Evolutionary conservation across 73 alveolate genomes (phyloP).

Genomic region (Diophrys appendiculata): DNA sequence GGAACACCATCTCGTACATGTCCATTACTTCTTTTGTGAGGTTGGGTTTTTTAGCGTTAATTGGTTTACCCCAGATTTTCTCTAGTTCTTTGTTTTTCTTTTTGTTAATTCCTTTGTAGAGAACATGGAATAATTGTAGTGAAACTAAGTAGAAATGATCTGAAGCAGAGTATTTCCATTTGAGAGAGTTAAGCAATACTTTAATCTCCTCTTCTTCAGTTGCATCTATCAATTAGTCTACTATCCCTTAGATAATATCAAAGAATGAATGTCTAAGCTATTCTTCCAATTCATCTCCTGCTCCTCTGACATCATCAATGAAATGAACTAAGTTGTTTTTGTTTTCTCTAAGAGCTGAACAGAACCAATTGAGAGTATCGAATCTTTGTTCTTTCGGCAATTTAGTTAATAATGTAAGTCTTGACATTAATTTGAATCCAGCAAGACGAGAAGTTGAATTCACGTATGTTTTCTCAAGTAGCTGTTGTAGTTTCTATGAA

Average conservation of each 20-base stretch:
- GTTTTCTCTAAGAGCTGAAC: conserved; percentile 51
- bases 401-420: conserved; percentile 24
- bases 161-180: conserved; percentile 65
- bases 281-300: conserved; percentile 62
- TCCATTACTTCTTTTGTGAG: conserved; percentile 65
- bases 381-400: conserved; percentile 27
- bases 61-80: conserved; percentile 54
- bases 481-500: conserved; percentile 41
- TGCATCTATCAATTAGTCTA: conserved; percentile 29
- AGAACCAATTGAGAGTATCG: conserved; percentile 62
- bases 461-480: conserved; percentile 47
- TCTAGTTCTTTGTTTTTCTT: conserved; percentile 14
- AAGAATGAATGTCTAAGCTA: conserved; percentile 45
- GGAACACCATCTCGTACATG: conserved; percentile 50
- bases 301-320: conserved; percentile 50
- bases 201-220: conserved; percentile 51
- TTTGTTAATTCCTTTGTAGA: conserved; percentile 51
- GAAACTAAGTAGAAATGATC: conserved; percentile 38
- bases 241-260: conserved; percentile 45
- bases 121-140: conserved; percentile 41
- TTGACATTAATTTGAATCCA: conserved; percentile 53
- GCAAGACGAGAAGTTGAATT: conserved; percentile 53
- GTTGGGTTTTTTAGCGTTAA: conserved; percentile 23
- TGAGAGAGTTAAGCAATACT: conserved; percentile 48
- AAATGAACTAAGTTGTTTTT: conserved; percentile 50